Conservation (phyloP, 257 asterid genomes). For the Nicotiana noctiflora region DNA sequence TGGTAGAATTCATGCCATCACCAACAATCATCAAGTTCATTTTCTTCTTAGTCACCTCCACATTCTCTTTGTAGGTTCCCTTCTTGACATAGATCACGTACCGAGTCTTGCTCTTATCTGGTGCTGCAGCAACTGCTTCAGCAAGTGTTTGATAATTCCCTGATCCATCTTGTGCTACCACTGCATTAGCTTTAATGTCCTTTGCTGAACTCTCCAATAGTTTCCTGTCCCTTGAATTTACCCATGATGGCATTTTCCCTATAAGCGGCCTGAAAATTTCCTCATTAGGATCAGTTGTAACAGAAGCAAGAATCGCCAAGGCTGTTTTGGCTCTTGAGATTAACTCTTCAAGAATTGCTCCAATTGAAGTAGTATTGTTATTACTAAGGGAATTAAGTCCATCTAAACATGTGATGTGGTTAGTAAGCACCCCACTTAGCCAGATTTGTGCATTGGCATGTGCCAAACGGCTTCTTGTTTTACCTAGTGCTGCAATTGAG, state of each 20-base stretch:
- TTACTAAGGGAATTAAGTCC: slow-evolving; percentile 18
- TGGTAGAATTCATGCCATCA: slow-evolving; percentile 43
- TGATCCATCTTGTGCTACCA: slow-evolving; percentile 42
- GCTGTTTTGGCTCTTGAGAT: slow-evolving; percentile 32
- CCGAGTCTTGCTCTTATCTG: slow-evolving; percentile 23
- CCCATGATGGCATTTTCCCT: slow-evolving; percentile 37
- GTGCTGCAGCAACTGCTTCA: slow-evolving; percentile 45
- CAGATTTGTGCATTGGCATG: slow-evolving; percentile 29
- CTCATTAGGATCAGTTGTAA: background rate
- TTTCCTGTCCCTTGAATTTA: slow-evolving; percentile 26
- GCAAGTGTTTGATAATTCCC: slow-evolving; percentile 35
- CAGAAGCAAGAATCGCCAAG: slow-evolving; percentile 27
- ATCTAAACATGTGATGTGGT: slow-evolving; percentile 44
- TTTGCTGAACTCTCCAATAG: slow-evolving; percentile 19
- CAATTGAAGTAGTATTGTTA: background rate
- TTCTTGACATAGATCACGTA: slow-evolving; percentile 42
- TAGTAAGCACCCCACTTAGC: slow-evolving; percentile 49
- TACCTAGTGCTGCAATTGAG: slow-evolving; percentile 20
- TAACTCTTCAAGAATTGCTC: slow-evolving; percentile 16
- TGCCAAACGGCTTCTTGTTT: background rate
- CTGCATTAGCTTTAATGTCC: slow-evolving; percentile 23
- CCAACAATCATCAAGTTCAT: slow-evolving; percentile 50
- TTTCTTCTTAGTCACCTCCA: slow-evolving; percentile 30
- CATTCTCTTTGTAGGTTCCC: slow-evolving; percentile 48
- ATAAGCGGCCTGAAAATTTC: background rate